Percentiles rank a stretch among this genome's conserved stretches.
Conservation (phyloP, 371 early-diverging fungal species). For the Mortierella sp. region DNA sequence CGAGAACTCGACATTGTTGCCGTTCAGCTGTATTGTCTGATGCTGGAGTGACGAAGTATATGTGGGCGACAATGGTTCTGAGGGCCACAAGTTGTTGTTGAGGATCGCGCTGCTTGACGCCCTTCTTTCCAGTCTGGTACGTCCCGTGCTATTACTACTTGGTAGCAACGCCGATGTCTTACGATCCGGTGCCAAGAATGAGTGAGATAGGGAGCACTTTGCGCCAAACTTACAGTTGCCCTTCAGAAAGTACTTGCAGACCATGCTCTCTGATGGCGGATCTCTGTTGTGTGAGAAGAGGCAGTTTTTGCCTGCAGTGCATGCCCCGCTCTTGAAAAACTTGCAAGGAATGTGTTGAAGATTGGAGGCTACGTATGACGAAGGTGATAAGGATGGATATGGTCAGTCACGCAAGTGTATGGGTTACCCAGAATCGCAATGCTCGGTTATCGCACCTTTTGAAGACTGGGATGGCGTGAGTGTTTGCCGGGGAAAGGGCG, state of each 20-base stretch:
- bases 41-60: conserved; percentile 33
- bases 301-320: conserved; percentile 82
- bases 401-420: background rate
- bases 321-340: conserved; percentile 81
- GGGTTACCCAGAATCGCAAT: background rate
- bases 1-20: conserved; percentile 37
- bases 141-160: conserved; percentile 13
- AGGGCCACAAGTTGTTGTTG: conserved; percentile 38
- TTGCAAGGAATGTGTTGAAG: conserved; percentile 84
- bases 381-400: background rate
- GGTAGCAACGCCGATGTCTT: conserved; percentile 40
- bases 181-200: conserved; percentile 42
- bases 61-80: conserved; percentile 48
- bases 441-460: conserved; percentile 27
- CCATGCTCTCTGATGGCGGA: conserved; percentile 63
- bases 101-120: conserved; percentile 45
- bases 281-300: conserved; percentile 80
- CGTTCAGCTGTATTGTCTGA: conserved; percentile 24
- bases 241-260: conserved; percentile 83
- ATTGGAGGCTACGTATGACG: conserved; percentile 36
- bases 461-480: conserved; percentile 40
- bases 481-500: conserved; percentile 46
- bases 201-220: conserved; percentile 79
- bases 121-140: conserved; percentile 28
- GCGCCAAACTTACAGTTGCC: conserved; percentile 86